Evolutionary conservation across 768 basidiomycete species (phyloP), one percentile per base, ranked within the genome.

Genomic region (Hemileccinum rubropunctum): DNA sequence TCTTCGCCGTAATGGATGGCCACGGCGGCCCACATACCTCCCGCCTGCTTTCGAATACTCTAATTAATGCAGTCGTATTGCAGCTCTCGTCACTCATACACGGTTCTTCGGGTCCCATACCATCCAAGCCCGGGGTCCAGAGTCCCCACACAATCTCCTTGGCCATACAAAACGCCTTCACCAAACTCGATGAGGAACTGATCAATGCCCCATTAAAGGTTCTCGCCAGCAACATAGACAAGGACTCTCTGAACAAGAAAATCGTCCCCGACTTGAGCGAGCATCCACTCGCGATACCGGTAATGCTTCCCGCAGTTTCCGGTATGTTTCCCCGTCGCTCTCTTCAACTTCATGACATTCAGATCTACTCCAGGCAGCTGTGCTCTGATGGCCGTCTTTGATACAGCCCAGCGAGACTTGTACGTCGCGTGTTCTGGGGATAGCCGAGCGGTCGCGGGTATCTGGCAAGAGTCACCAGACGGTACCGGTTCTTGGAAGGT

Each of bases 351-450:
- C 28, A 33, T 58, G 34, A 21, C 21, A 43, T 51, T 63, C 36
- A 58, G 30, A 51, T 47, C 17, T 23, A 33, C 48, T 56, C 20
- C 63, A 79, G 95, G 95, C 4, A 93, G 92, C 51, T 98, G 95
- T 67, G 93, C 95, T 1, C 72, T 99, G 48, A 76, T 95, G 67
- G 86, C 94, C 0, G 66, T 95, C 40, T 80, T 99, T 50, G 95
- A 98, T 64, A 89, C 90, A 0, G 82, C 86, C 6, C 78, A 87
- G 51, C 79, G 77, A 39, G 84, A 93, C 63, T 67, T 98, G 23
- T 95, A 97, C 59, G 83, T 98, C 30, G 95, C 95, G 9, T 84
- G 85, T 58, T 86, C 93, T 5, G 97, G 97, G 0, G 97, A 99
- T 65, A 89, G 91, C 63, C 81, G 97, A 42, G 97, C 97, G 12